Base-by-base conservation (phyloP, 2,329 filamentous ascomycete species). In the Cryphonectria japonica region DNA sequence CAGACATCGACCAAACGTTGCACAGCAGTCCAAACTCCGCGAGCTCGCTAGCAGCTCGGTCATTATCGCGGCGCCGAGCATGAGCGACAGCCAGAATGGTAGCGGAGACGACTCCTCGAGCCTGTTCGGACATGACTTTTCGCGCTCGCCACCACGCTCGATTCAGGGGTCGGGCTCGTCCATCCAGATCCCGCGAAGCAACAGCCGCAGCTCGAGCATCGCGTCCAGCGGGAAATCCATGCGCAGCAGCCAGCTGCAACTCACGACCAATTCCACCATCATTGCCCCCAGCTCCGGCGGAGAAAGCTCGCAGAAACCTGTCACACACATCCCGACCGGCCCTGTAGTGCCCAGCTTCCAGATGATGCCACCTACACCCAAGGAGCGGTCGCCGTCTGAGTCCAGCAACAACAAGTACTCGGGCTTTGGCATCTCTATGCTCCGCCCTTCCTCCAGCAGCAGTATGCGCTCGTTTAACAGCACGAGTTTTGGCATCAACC, bases 41-140 rank as follows among this genome's bases (percentile, higher is more conserved):
- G 94, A 98, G 79, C 85, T 97, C 70, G 94, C 93, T n/a, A 95
- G 89, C 71, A 93, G 89, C 76, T 92, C 90, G 50, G 89, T 92
- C 29, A 84, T 95, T 73, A 86, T 85, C 37, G 82, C 86, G 2
- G 85, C 83, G 11, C 82, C 83, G 39, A 75, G 76, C 3, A 75
- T 81, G 29, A 78, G 78, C 60, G 83, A 82, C 14, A 80, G 80
- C 26, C 78, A 80, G 59, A 69, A 66, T 16, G 80, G 86, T 72
- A 85, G 85, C 74, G 87, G 85, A 72, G 87, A 89, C 76, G 87
- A 89, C 77, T 88, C 86, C 60, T 85, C 85, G 2, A 88, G 86
- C 71, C 70, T 87, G 26, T 87, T 86, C 75, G 86, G 84, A 43
- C 41, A 22, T 1, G 87, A 89, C 78, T 89, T 86, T 75, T 89